Percentiles rank a stretch among this genome's conserved stretches.
Conservation (phyloP, 2,329 filamentous ascomycete genomes). For the Rutstroemia sp. region DNA sequence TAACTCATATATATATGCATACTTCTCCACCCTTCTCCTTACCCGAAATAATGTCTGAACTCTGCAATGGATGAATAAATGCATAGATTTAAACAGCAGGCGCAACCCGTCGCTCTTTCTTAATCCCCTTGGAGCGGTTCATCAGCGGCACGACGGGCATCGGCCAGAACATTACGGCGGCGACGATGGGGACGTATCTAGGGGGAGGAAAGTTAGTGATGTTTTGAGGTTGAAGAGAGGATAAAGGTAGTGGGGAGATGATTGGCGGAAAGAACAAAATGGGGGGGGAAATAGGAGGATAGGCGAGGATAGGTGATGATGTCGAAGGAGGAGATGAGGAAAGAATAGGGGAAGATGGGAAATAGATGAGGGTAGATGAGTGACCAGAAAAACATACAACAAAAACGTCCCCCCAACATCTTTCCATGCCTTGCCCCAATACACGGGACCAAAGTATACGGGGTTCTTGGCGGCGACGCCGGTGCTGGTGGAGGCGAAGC, state of each 20-base stretch:
- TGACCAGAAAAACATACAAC: not conserved
- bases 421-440: conserved; percentile 2
- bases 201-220: not conserved
- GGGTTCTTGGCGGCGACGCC: not conserved
- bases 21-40: too few relatives aligned
- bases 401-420: not conserved
- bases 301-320: too few relatives aligned
- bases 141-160: not conserved
- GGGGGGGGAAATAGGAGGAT: too few relatives aligned
- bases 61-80: too few relatives aligned
- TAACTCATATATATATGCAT: too few relatives aligned
- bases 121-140: conserved; percentile 1
- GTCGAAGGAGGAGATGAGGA: too few relatives aligned
- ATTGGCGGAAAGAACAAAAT: too few relatives aligned
- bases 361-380: too few relatives aligned
- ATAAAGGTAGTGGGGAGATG: too few relatives aligned
- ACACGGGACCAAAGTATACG: not conserved
- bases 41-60: too few relatives aligned
- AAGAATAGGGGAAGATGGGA: too few relatives aligned
- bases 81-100: too few relatives aligned
- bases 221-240: not conserved
- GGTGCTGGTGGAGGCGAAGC: not conserved
- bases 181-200: conserved; percentile 1
- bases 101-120: not conserved
- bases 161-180: conserved; percentile 1